Evolutionary conservation across 1,139 yeast genomes (phyloP), one percentile per base, ranked within the genome.

Genomic region (Citeromyces hawaiiensis): DNA sequence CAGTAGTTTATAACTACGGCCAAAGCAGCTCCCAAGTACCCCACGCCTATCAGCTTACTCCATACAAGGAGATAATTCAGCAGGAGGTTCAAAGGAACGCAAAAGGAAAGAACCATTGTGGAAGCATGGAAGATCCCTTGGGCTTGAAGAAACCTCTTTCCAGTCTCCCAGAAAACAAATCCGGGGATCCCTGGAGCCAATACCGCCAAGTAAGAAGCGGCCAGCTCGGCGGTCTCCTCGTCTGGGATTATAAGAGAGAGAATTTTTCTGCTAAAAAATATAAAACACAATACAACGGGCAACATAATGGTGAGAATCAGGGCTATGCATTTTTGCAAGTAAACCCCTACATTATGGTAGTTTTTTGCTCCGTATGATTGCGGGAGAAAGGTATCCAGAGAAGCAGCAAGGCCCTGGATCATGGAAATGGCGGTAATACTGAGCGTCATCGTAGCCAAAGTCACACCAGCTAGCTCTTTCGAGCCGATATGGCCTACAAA

Each of bases 401-500:
- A 76, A 0, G 93, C 80, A 23, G 83, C 72, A 2, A 79, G 70
- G 23, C 88, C 88, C 54, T 79, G 85, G 44, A 80, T 75, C 14
- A 80, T 68, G 30, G 85, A 83, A 48, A 77, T 74, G 0, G 83
- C 83, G 2, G 83, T 70, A 36, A 81, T 79, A 51, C 78, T 81
- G 2, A 87, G 85, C 2, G 87, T 73, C 80, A 81, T 76, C 27
- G 83, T 72, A 8, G 83, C 75, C 42, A 81, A 61, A 33, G 86
- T 76, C 9, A 81, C 83, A 1, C 82, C 85, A 3, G 79, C 86
- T 44, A 83, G 63, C 55, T 82, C 86, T 29, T 69, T 67, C 40
- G 81, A 75, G n/a, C 96, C 96, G 40, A 85, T 61, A 51, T 82
- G 80, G 6, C 95, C 94, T 10, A 82, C 94, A 9, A 83, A 73